Percentiles rank a stretch among this genome's conserved stretches.
Conservation (phyloP, 73 alveolate species). For the Stentor roeselii region DNA sequence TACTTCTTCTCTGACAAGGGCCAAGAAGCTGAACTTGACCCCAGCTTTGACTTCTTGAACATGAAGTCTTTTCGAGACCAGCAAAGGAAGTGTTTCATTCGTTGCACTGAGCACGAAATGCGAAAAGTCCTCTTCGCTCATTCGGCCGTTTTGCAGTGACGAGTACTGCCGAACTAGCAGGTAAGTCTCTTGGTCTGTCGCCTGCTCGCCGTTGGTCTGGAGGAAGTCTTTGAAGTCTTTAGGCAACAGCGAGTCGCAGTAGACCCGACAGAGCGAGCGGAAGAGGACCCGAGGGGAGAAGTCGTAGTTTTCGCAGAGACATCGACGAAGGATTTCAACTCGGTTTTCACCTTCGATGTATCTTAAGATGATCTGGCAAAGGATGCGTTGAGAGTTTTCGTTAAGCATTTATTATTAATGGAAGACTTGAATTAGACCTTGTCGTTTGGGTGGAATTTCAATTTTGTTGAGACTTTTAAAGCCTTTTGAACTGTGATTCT, state of each 20-base stretch:
- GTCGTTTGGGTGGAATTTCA: no score
- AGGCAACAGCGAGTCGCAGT: not conserved
- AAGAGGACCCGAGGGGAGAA: not conserved
- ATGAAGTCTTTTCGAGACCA: not conserved
- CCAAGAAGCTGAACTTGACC: not conserved
- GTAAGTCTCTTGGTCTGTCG: not conserved
- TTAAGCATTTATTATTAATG: not conserved
- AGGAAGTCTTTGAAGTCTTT: constrained; percentile 15
- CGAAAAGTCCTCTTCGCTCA: not conserved
- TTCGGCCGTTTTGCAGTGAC: not conserved
- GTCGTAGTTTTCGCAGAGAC: constrained; percentile 1
- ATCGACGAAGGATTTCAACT: not conserved
- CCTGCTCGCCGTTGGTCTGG: not conserved
- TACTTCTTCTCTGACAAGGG: not conserved
- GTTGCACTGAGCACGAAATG: not conserved
- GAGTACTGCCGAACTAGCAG: not conserved
- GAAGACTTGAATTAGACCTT: no score
- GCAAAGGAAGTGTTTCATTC: not conserved
- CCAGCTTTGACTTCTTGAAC: not conserved
- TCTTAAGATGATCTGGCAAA: not conserved
- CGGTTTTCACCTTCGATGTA: not conserved
- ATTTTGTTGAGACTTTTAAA: no score
- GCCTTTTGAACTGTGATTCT: no score
- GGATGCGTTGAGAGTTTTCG: not conserved
- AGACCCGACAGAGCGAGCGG: not conserved